A percentile compares a stretch with the other conserved stretches of the same genome.
phyloP scores from a whole-genome alignment of 345 rosid genomes.

The Euphorbia lathyris region DNA sequence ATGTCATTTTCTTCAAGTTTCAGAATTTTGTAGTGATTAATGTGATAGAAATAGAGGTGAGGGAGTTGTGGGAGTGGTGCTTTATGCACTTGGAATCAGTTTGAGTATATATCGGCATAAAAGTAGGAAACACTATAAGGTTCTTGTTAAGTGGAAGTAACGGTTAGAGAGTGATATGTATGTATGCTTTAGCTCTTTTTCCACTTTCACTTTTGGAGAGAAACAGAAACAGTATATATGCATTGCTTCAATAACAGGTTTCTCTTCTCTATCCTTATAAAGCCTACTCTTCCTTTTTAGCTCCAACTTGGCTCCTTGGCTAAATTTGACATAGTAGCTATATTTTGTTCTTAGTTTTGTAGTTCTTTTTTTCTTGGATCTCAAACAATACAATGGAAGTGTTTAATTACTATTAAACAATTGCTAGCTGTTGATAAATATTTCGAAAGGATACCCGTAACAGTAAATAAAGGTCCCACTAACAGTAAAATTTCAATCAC shows the following conservation, averaged over 20 bases:
- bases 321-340: too few relatives aligned
- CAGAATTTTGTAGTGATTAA: not conserved
- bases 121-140: not conserved
- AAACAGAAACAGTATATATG: conserved; percentile 39
- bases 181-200: not conserved
- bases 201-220: conserved; percentile 31
- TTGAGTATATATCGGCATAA: conserved; percentile 9
- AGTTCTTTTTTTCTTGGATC: too few relatives aligned
- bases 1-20: conserved; percentile 26
- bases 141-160: conserved; percentile 14
- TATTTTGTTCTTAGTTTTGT: too few relatives aligned
- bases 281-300: too few relatives aligned
- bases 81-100: not conserved
- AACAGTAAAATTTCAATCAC: too few relatives aligned
- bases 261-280: conserved; percentile 25
- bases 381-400: too few relatives aligned
- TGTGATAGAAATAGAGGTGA: conserved; percentile 7
- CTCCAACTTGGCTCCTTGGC: too few relatives aligned
- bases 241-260: conserved; percentile 53
- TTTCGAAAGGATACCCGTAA: too few relatives aligned
- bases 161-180: not conserved
- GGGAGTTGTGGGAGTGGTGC: not conserved
- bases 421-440: too few relatives aligned
- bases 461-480: too few relatives aligned
- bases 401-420: too few relatives aligned